phyloP scores from a whole-genome alignment of 176 grass and related monocot species.

The Carex littledalei region DNA sequence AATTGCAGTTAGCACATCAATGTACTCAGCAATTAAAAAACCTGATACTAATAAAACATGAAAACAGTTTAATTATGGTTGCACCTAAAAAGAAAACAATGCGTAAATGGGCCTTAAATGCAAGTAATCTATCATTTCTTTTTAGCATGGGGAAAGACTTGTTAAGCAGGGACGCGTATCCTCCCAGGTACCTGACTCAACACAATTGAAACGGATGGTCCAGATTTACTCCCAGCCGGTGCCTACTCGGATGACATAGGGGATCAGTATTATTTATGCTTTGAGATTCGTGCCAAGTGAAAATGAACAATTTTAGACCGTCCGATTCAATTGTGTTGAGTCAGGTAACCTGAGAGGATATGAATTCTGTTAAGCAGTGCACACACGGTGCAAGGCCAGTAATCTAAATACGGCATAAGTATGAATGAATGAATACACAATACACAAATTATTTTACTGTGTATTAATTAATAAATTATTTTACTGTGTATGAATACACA shows the following conservation, averaged over 20 bases:
- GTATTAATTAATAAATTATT: background rate
- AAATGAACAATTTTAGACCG: too few species aligned
- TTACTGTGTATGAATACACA: background rate
- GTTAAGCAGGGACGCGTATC: too few species aligned
- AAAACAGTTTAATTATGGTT: background rate
- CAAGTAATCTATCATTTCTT: background rate
- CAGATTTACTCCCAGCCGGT: too few species aligned
- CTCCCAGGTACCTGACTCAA: too few species aligned
- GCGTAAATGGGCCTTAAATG: background rate
- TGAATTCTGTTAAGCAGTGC: constrained; percentile 3
- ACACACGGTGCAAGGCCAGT: constrained; percentile 14
- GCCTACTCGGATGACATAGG: too few species aligned
- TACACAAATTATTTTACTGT: background rate
- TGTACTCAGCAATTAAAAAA: background rate
- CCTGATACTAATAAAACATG: background rate
- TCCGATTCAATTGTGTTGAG: too few species aligned
- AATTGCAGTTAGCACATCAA: constrained; percentile 10
- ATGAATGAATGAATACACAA: background rate
- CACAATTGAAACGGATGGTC: too few species aligned
- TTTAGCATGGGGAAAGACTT: background rate
- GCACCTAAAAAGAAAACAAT: background rate
- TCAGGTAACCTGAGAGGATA: too few species aligned
- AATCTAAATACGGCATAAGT: background rate
- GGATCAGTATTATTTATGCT: too few species aligned
- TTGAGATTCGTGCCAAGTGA: too few species aligned